Percentiles rank a stretch among this genome's conserved stretches.
Evolutionary conservation across 306 rosid genomes (phyloP).

Genomic region (Cicer cuneatum): DNA sequence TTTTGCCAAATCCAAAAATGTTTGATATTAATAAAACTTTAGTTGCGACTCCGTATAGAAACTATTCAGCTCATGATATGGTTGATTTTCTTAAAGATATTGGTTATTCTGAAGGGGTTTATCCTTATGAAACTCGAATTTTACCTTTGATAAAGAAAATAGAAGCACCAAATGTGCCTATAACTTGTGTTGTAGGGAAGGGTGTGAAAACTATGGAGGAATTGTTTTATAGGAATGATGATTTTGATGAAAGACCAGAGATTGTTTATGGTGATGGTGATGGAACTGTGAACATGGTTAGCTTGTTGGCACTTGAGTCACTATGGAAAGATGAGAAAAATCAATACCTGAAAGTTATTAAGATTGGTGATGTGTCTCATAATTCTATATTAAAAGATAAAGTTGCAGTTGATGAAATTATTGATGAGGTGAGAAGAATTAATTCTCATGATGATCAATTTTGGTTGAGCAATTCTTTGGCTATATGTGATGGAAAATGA

Average conservation of each 20-base stretch:
- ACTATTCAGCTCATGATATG: constrained; percentile 64
- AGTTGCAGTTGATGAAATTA: constrained; percentile 58
- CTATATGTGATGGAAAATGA: constrained; percentile 6
- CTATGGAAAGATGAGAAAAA: constrained; percentile 61
- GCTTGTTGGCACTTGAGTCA: constrained; percentile 68
- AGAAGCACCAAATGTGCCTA: constrained; percentile 64
- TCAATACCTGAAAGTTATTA: constrained; percentile 58
- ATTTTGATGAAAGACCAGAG: constrained; percentile 75
- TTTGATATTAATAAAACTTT: constrained; percentile 53
- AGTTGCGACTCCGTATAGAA: constrained; percentile 56
- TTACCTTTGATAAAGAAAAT: constrained; percentile 55
- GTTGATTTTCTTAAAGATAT: constrained; percentile 68
- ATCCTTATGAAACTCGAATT: constrained; percentile 66
- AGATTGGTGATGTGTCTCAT: constrained; percentile 68
- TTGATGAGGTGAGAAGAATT: constrained; percentile 51
- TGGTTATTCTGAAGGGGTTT: constrained; percentile 67
- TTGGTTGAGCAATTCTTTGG: constrained; percentile 28
- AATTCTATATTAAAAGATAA: constrained; percentile 58
- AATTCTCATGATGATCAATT: constrained; percentile 47
- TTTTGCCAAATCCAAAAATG: constrained; percentile 73
- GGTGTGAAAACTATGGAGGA: constrained; percentile 70
- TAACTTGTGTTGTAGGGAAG: constrained; percentile 74
- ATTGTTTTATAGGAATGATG: constrained; percentile 56
- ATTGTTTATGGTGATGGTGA: constrained; percentile 79
- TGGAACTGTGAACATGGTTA: constrained; percentile 83